These are phyloP conservation scores for Auriscalpium vulgare DNA, from an alignment of 768 basidiomycete genomes.

Conservation along the genomic window DNA sequence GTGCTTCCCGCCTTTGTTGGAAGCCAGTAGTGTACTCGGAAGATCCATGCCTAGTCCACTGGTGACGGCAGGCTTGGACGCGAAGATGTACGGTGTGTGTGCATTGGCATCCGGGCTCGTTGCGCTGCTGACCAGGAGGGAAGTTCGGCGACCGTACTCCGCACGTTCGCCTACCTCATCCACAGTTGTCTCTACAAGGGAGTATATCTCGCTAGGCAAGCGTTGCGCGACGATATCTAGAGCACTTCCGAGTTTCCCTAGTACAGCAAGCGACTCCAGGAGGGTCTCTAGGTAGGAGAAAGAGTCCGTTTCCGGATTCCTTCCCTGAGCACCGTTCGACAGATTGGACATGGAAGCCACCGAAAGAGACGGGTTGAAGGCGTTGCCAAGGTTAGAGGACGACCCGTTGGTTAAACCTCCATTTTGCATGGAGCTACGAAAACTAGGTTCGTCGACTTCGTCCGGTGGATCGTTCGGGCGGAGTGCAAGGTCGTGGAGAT, in stretches of 20 bases:
- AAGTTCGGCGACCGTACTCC: slow-evolving; percentile 60
- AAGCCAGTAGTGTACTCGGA: slow-evolving; percentile 5
- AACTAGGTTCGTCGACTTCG: slow-evolving; percentile 43
- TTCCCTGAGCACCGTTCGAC: slow-evolving; percentile 17
- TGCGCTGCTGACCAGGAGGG: slow-evolving; percentile 23
- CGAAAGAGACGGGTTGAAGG: slow-evolving; percentile 16
- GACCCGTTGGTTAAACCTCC: slow-evolving; percentile 11
- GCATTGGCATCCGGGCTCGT: slow-evolving; percentile 23
- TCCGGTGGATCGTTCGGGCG: slow-evolving; percentile 75
- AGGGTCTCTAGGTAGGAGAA: slow-evolving; percentile 91
- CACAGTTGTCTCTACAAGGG: slow-evolving; percentile 77
- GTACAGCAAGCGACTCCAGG: slow-evolving; percentile 84
- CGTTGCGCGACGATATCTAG: slow-evolving; percentile 82
- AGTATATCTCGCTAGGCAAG: slow-evolving; percentile 74
- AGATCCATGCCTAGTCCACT: slow-evolving; percentile 12
- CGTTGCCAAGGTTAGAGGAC: slow-evolving; percentile 11
- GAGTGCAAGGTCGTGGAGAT: slow-evolving; percentile 53
- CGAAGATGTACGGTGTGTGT: slow-evolving; percentile 44
- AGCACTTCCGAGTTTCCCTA: slow-evolving; percentile 80
- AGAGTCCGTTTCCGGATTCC: slow-evolving; percentile 86
- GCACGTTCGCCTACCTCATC: slow-evolving; percentile 89
- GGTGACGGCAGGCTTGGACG: slow-evolving; percentile 20
- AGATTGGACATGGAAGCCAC: slow-evolving; percentile 13
- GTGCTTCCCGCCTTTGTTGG: slow-evolving; percentile 16
- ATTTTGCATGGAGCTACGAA: slow-evolving; percentile 16